phyloP scores from a whole-genome alignment of 129 eudicot genomes.

The Chrysanthemum seticuspe region DNA sequence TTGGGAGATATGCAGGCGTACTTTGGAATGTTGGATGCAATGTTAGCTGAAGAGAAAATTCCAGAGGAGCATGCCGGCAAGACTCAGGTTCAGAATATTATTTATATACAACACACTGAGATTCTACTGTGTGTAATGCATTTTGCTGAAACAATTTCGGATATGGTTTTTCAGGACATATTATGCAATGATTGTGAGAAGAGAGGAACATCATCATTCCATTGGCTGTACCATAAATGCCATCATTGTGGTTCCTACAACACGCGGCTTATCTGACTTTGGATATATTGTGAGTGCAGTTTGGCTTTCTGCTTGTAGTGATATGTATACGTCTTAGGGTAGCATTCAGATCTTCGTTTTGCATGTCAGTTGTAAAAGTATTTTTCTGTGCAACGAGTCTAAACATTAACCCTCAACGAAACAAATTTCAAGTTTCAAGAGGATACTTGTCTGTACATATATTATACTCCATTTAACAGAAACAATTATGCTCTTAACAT shows the following conservation, averaged over 20 bases:
- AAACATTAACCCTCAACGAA: background rate
- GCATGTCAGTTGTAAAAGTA: no score
- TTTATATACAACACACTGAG: background rate
- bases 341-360: no score
- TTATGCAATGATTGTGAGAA: slow-evolving; percentile 93
- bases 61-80: slow-evolving; percentile 77
- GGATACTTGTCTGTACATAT: background rate
- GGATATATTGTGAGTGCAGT: slow-evolving; percentile 40
- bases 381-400: no score
- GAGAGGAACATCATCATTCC: slow-evolving; percentile 72
- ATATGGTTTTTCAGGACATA: slow-evolving; percentile 58
- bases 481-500: background rate
- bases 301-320: slow-evolving; percentile 1
- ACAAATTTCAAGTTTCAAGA: background rate
- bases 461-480: background rate
- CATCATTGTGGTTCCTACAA: slow-evolving; percentile 90
- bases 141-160: background rate
- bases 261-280: slow-evolving; percentile 61
- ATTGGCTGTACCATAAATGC: slow-evolving; percentile 88
- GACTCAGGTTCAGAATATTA: slow-evolving; percentile 59
- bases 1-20: slow-evolving; percentile 94
- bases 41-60: slow-evolving; percentile 80
- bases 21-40: slow-evolving; percentile 84
- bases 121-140: slow-evolving; percentile 15
- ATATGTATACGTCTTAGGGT: background rate